These are phyloP conservation scores for Trichoderma pleuroti DNA, from an alignment of 2,329 filamentous ascomycete genomes.

Conservation along the genomic window DNA sequence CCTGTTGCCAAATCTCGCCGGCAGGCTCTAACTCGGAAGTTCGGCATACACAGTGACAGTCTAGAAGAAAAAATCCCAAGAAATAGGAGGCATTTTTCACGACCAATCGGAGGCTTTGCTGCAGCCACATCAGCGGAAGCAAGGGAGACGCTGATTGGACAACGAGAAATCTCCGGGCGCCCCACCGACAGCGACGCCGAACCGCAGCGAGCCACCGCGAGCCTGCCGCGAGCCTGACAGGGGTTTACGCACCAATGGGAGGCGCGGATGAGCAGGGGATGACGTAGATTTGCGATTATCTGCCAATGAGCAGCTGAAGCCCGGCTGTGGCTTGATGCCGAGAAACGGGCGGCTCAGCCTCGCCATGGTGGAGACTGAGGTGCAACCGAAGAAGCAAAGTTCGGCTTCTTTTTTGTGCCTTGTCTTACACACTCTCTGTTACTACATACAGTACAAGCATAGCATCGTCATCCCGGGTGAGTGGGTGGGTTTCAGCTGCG, in stretches of 20 bases:
- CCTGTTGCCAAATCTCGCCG: background rate
- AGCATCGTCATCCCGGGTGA: background rate
- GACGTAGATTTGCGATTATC: background rate
- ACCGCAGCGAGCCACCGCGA: background rate
- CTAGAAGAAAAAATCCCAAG: background rate
- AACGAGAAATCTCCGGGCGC: background rate
- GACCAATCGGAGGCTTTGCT: background rate
- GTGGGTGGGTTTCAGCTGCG: background rate
- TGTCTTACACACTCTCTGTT: too few relatives aligned
- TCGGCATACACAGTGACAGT: background rate
- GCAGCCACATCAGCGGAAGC: background rate
- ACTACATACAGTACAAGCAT: too few relatives aligned
- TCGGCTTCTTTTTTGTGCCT: background rate
- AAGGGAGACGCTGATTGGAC: background rate
- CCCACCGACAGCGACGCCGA: background rate
- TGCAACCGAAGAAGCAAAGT: background rate
- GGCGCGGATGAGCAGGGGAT: background rate
- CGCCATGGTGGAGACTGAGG: background rate
- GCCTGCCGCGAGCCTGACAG: background rate
- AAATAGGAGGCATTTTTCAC: background rate
- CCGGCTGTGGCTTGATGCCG: constrained; percentile 10
- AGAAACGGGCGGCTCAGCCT: constrained; percentile 11
- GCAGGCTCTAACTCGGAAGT: background rate
- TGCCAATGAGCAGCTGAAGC: background rate
- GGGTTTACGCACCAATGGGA: background rate